Conservation (phyloP, 176 grass and related monocot genomes). For the Cymbopogon citratus region DNA sequence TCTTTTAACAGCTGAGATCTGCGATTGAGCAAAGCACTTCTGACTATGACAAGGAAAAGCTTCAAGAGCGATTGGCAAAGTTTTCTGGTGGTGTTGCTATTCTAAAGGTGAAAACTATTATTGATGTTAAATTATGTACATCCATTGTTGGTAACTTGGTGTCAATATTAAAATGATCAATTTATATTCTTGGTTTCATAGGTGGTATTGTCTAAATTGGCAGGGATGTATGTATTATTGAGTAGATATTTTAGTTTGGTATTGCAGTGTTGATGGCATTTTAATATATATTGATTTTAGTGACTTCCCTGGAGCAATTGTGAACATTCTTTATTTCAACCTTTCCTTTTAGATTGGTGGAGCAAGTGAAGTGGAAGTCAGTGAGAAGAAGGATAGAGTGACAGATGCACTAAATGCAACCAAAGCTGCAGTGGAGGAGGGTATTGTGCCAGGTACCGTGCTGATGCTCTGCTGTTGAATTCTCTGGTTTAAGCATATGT, state of each 20-base stretch:
- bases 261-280: not conserved
- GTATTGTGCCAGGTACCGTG: constrained; percentile 74
- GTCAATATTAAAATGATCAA: not conserved
- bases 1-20: constrained; percentile 50
- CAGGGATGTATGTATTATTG: not conserved
- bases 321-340: constrained; percentile 17
- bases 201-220: not conserved
- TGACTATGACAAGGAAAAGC: constrained; percentile 60
- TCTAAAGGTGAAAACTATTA: constrained; percentile 43
- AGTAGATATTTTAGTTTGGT: not conserved
- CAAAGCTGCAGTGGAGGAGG: constrained; percentile 97
- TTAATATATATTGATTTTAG: not conserved
- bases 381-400: constrained; percentile 95
- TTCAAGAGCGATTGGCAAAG: constrained; percentile 61
- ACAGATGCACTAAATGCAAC: constrained; percentile 93
- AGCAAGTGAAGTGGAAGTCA: constrained; percentile 85
- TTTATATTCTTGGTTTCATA: not conserved
- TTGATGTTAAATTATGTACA: not conserved
- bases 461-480: not conserved
- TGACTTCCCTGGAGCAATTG: not conserved
- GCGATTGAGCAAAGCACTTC: constrained; percentile 60
- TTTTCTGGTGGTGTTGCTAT: constrained; percentile 63
- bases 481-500: not conserved
- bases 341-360: constrained; percentile 76
- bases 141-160: not conserved